Evolutionary conservation across 2,329 filamentous ascomycete species (phyloP), one percentile per base, ranked within the genome.

Genomic region (Purpureocillium lavendulum): DNA sequence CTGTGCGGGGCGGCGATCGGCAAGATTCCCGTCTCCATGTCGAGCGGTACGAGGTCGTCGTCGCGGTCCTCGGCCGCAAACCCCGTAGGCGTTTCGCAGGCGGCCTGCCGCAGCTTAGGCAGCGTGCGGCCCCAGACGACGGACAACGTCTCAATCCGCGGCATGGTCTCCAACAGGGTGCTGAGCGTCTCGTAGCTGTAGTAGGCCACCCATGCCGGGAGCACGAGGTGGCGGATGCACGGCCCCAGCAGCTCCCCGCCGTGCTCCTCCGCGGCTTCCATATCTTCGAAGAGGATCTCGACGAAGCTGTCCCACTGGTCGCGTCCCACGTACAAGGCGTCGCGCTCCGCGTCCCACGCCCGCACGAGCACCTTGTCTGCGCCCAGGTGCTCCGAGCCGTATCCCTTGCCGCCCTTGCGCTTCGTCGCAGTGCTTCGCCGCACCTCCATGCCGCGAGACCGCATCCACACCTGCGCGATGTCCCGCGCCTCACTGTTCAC

Each of bases 121-220:
- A n/a, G n/a, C n/a, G n/a, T n/a, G n/a, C n/a, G n/a, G n/a, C n/a
- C n/a, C 52, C 53, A 57, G 14, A 58, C 30, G 14, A 44, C 40
- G 13, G 44, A 49, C 14, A 59, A 31, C 7, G 36, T 36, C 31
- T 40, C 16, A 11, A 58, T 37, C 15, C 47, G 41, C 16, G 45
- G 39, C 39, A 53, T 37, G 11, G 17, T 31, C 4, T 35, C 32
- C 26, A 55, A 31, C 2, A 51, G 7, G 11, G 13, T 7, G 3
- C 34, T 38, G 4, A 58, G 32, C 24, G 33, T 42, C 7, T 8
- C 15, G 38, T 47, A 40, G 45, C 45, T 51, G 42, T 53, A 49
- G 41, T 56, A 56, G 4, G 48, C 49, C 14, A 47, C 51, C 18
- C 50, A 52, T 3, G 51, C 52, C 1, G 55, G 49, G 4, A 58